Conservation (phyloP, 768 basidiomycete genomes). For the Xerocomus spinulosus region DNA sequence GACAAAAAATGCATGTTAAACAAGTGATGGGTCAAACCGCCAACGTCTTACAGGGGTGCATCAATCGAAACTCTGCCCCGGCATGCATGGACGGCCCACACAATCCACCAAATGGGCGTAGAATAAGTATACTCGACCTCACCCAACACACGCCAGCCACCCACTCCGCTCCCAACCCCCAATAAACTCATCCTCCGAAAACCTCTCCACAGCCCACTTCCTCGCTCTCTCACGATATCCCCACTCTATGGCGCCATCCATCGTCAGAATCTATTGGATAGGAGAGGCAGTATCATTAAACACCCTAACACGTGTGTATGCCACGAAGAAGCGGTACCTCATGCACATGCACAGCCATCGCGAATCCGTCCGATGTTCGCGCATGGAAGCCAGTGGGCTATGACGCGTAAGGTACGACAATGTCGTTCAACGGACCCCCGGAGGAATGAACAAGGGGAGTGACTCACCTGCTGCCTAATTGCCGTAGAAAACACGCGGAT, state of each 20-base stretch:
- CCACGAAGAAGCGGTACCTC: constrained; percentile 30
- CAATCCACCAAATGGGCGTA: too few species aligned
- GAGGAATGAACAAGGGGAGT: constrained; percentile 92
- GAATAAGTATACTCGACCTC: background rate
- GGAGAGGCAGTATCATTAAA: constrained; percentile 10
- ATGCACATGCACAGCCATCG: constrained; percentile 61
- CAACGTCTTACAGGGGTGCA: too few species aligned
- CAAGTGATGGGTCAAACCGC: too few species aligned
- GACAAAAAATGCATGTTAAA: too few species aligned
- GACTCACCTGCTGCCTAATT: constrained; percentile 84
- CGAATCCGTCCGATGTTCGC: constrained; percentile 57
- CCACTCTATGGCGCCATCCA: constrained; percentile 50
- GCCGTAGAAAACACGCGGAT: constrained; percentile 6
- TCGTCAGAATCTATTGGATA: constrained; percentile 40
- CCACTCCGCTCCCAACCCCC: constrained; percentile 66
- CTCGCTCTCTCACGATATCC: constrained; percentile 67
- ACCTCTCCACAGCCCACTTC: constrained; percentile 63
- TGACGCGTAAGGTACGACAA: constrained; percentile 75
- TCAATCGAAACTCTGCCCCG: too few species aligned
- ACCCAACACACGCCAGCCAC: constrained; percentile 40
- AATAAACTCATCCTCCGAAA: constrained; percentile 76
- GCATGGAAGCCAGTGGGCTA: constrained; percentile 85
- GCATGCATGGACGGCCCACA: too few species aligned
- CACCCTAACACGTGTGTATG: background rate
- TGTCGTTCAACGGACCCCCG: constrained; percentile 87